Evolutionary conservation across 805 yeast genomes (phyloP), one percentile per base, ranked within the genome.

Genomic region (Debaryomyces hansenii): DNA sequence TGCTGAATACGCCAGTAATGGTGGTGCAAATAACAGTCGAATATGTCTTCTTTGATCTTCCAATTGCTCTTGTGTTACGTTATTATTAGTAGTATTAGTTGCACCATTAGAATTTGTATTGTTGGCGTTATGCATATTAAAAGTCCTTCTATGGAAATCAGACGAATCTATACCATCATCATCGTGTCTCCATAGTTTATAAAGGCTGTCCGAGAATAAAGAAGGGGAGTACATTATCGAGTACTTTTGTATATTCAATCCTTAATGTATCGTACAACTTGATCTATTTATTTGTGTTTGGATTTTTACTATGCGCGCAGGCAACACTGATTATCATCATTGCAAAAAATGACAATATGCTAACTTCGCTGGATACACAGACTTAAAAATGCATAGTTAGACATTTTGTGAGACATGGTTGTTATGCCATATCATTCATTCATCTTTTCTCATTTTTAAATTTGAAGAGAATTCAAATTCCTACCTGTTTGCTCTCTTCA

Each of bases 1-100:
- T 3, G 83, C 71, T 0, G 82, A 72, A 53, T 80, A 81, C 2
- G 83, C 79, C 15, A 79, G 72, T 18, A 81, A 58, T 7, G 85
- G 82, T 2, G 84, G 84, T 1, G 80, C 80, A 49, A 61, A 69
- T 32, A 57, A 48, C 41, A 50, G 59, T 10, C 57, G 52, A n/a
- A 60, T 55, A 32, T 56, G 53, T 28, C 50, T 37, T 33, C 62
- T 31, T 44, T 58, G 55, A n/a, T 57, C 57, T 40, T 56, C 60
- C 16, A 48, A 39, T 35, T 52, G 47, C 21, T 52, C 47, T 16
- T 50, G 42, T 21, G 32, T 21, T 15, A 42, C 44, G 27, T 35
- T 41, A 20, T 36, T 38, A 15, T 12, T 37, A 24, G 41, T 14
- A 27, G 12, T 12, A 45, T 32, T 37, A 24, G 41, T 14, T 20